Evolutionary conservation across 129 eudicot genomes (phyloP), one percentile per base, ranked within the genome.

Genomic region (Dittrichia graveolens): DNA sequence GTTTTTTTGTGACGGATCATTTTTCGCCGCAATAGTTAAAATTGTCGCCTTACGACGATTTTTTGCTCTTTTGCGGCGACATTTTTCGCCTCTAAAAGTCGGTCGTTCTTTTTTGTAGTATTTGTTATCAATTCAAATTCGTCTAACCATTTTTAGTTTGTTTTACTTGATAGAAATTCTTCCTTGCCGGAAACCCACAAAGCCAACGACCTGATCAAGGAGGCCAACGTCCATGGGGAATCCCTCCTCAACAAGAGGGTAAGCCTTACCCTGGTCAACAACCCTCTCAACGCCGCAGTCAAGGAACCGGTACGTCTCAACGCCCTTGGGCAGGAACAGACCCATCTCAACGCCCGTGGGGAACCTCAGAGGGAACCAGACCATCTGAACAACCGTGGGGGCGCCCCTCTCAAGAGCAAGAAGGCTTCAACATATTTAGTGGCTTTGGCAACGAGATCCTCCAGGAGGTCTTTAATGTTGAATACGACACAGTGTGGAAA

Each of bases 161-260:
- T 18, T 6, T 24, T 72, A 60, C 4, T 55, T 3, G 34, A 41
- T 47, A 89, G 92, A 84, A 79, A 56, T 89, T 89, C 84, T 84
- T 84, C 82, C 78, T 89, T 0, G 96, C 92, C 37, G 96, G 96
- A 67, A 86, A 84, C 68, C 83, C 84, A 40, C 80, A 48, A 70
- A 45, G 69, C 14, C 58, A 45, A 48, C 66, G 55, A 49, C 39
- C 38, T 5, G 71, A 44, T 19, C 57, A 34, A 12, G 40, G 39
- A 69, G 70, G 55, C 7, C 54, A 65, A 16, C 8, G 47, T 9
- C 58, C 58, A n/a, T 53, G 58, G 58, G 58, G 19, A 43, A 7
- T 43, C 47, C 31, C 31, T 24, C 31, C 31, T 24, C 31, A 24
- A 24, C 31, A 24, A 24, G 31, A 24, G 31, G 31, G 31, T 24